Evolutionary conservation across 2,329 filamentous ascomycete genomes (phyloP).

Genomic region (Aspergillus quadricinctus): DNA sequence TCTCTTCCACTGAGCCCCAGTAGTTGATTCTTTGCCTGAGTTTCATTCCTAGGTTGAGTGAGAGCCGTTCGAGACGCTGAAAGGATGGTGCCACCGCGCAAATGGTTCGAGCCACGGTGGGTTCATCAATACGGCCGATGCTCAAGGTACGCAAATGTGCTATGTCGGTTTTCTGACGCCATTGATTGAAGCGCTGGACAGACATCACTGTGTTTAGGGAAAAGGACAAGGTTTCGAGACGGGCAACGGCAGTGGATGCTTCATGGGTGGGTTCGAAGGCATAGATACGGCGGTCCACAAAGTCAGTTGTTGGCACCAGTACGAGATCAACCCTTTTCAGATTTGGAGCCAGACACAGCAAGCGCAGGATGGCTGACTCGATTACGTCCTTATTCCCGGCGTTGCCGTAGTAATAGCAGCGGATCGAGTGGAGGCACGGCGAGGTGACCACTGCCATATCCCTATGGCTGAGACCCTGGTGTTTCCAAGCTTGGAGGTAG

Average conservation of each 20-base stretch:
- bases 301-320: neutral
- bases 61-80: neutral
- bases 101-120: neutral
- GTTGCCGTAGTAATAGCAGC: neutral
- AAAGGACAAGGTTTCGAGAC: neutral
- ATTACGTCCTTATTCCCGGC: neutral
- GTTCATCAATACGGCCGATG: neutral
- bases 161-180: neutral
- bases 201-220: neutral
- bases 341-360: neutral
- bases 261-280: neutral
- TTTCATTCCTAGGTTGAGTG: neutral
- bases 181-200: neutral
- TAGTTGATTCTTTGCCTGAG: no score
- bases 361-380: neutral
- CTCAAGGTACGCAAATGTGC: neutral
- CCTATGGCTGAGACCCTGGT: neutral
- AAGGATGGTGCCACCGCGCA: neutral
- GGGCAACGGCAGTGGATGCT: neutral
- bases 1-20: neutral
- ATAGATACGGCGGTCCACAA: neutral
- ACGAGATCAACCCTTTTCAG: neutral
- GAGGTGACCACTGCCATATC: neutral
- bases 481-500: neutral
- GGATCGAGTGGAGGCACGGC: neutral